Percentiles rank a stretch among this genome's conserved stretches.
Conservation (phyloP, 1,284 basidiomycete species). For the Microstroma glucosiphilum region DNA sequence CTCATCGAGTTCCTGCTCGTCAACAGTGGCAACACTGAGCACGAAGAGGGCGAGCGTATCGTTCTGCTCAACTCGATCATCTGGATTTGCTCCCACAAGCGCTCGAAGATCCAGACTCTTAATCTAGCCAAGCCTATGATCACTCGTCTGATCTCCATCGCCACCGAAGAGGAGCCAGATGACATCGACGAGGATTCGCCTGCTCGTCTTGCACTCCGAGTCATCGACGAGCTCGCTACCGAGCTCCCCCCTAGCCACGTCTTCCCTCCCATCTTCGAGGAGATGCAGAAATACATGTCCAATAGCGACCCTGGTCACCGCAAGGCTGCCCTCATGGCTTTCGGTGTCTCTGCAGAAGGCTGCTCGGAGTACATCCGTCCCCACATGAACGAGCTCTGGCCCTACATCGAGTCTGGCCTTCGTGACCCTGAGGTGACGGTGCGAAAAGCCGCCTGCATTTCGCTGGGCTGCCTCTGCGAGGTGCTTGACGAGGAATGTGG, state of each 20-base stretch:
- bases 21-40: constrained; percentile 72
- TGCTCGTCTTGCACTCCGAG: constrained; percentile 85
- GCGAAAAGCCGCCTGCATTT: constrained; percentile 87
- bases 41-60: constrained; percentile 76
- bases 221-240: constrained; percentile 88
- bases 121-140: constrained; percentile 80
- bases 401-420: constrained; percentile 83
- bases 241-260: constrained; percentile 91
- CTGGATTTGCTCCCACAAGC: constrained; percentile 89
- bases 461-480: constrained; percentile 93
- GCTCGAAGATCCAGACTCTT: constrained; percentile 84
- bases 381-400: constrained; percentile 87
- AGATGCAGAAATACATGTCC: constrained; percentile 52
- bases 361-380: constrained; percentile 98
- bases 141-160: constrained; percentile 85
- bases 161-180: constrained; percentile 78
- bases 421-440: constrained; percentile 76
- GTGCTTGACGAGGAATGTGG: constrained; percentile 94
- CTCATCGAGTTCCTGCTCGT: constrained; percentile 82
- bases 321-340: constrained; percentile 89
- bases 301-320: constrained; percentile 59
- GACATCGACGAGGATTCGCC: constrained; percentile 83
- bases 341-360: constrained; percentile 93
- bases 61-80: constrained; percentile 89
- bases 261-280: constrained; percentile 78